A percentile compares a stretch with the other conserved stretches of the same genome.
phyloP scores from a whole-genome alignment of 1,284 basidiomycete species.

The Ustilago vetiveriae region DNA sequence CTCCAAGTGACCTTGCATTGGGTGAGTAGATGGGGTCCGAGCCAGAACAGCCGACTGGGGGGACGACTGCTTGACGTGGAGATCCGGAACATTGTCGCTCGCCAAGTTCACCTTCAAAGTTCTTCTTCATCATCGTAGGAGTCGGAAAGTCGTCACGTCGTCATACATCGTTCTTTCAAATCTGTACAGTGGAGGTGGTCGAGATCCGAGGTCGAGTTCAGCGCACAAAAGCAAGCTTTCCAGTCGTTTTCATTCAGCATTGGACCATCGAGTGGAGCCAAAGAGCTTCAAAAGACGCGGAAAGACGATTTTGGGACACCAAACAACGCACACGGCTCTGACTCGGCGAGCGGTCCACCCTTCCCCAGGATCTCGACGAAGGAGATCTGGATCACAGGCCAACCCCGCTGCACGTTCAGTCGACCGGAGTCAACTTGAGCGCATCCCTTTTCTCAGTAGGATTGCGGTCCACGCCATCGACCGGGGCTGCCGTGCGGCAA shows the following conservation, averaged over 20 bases:
- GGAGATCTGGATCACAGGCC: slow-evolving; percentile 52
- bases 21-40: slow-evolving; percentile 32
- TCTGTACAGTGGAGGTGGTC: slow-evolving; percentile 17
- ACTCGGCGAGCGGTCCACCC: slow-evolving; percentile 52
- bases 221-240: slow-evolving; percentile 42
- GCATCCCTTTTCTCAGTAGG: slow-evolving; percentile 42
- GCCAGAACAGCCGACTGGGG: slow-evolving; percentile 39
- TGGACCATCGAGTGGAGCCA: slow-evolving; percentile 33
- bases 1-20: slow-evolving; percentile 49
- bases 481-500: slow-evolving; percentile 27
- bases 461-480: slow-evolving; percentile 47
- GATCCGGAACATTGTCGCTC: slow-evolving; percentile 11
- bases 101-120: neutral
- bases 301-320: slow-evolving; percentile 32
- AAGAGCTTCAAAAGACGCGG: slow-evolving; percentile 35
- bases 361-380: slow-evolving; percentile 48
- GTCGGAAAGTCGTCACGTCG: slow-evolving; percentile 12
- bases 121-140: slow-evolving; percentile 6
- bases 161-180: slow-evolving; percentile 26
- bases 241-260: slow-evolving; percentile 36
- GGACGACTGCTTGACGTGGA: slow-evolving; percentile 15
- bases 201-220: slow-evolving; percentile 28
- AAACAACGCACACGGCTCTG: slow-evolving; percentile 52
- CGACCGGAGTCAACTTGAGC: neutral
- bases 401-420: slow-evolving; percentile 26